Evolutionary conservation across 1,139 yeast species (phyloP).

Genomic region (Wickerhamomyces sp.): DNA sequence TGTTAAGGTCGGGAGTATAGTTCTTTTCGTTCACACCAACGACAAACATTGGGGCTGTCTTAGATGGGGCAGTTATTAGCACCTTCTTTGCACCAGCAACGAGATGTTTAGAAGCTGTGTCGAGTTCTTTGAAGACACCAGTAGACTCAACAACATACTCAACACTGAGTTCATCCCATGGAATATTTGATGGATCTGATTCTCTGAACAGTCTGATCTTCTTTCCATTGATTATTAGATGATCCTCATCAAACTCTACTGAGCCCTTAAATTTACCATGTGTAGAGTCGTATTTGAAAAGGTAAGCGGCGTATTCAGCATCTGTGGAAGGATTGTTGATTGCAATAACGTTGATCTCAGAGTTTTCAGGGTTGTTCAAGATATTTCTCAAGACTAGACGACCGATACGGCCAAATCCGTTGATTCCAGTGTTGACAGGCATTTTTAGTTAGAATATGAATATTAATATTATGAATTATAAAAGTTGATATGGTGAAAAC

Average conservation of each 20-base stretch:
- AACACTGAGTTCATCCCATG: conserved; percentile 78
- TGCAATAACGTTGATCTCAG: conserved; percentile 71
- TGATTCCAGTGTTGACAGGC: conserved; percentile 55
- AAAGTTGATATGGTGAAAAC: background rate
- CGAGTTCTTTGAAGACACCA: conserved; percentile 78
- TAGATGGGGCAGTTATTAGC: conserved; percentile 81
- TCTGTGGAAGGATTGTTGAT: conserved; percentile 83
- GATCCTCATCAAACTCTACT: conserved; percentile 58
- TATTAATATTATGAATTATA: background rate
- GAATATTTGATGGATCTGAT: conserved; percentile 76
- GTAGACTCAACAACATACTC: conserved; percentile 83
- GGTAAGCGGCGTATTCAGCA: conserved; percentile 80
- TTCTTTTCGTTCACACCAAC: conserved; percentile 79
- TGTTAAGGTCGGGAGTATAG: conserved; percentile 66
- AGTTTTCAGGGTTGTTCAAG: conserved; percentile 63
- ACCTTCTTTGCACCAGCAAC: conserved; percentile 90
- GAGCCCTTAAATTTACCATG: conserved; percentile 75
- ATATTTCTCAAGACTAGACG: conserved; percentile 79
- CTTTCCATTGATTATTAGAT: conserved; percentile 63
- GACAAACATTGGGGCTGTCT: conserved; percentile 88
- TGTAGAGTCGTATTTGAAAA: conserved; percentile 87
- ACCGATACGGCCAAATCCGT: conserved; percentile 92
- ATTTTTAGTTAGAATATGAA: background rate
- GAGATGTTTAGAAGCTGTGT: conserved; percentile 78
- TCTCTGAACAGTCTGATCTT: conserved; percentile 70